Evolutionary conservation across 2,329 filamentous ascomycete species (phyloP), one percentile per base, ranked within the genome.

Genomic region (Paracoccidioides lutzii): DNA sequence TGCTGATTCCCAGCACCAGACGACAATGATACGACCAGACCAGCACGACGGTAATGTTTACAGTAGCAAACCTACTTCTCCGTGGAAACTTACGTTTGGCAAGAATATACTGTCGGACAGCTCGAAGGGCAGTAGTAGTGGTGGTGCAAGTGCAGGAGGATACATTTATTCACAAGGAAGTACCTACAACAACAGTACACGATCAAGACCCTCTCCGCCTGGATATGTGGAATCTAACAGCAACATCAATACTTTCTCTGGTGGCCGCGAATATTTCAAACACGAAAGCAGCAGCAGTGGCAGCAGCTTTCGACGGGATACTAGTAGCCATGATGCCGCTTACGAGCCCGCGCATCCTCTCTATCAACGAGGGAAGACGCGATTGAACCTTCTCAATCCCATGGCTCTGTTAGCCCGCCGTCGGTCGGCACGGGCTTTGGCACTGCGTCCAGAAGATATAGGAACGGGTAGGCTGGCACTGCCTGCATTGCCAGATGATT

Each of bases 331-430:
- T 32, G 50, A 53, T 42, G 9, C 10, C 22, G 12, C 42, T 38
- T 15, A 52, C 12, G 49, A 52, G 48, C 15, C 30, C 1, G 30
- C 51, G 22, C 22, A 22, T 22, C 22, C 22, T 32, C 35, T 43
- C 5, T 48, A 50, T 15, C 51, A 46, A 15, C 15, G 33, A 7
- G 71, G 71, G 35, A 80, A 78, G 63, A 75, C 76, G 44, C 75
- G 76, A 65, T 67, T 79, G 45, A 79, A 78, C 60, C 69, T 83
- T 30, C 68, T 81, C 43, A 84, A 83, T 61, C 81, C 81, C 8
- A 81, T 83, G 76, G 76, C 78, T 5, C 70, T 84, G 12, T 69
- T 83, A 49, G 77, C 79, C 60, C 74, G 80, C 30, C 73, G 81
- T 49, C 73, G 79, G 56, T 81, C 79, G 14, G 77, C 74, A 9